Conservation (phyloP, 257 asterid genomes). For the Ajuga chamaepitys region DNA sequence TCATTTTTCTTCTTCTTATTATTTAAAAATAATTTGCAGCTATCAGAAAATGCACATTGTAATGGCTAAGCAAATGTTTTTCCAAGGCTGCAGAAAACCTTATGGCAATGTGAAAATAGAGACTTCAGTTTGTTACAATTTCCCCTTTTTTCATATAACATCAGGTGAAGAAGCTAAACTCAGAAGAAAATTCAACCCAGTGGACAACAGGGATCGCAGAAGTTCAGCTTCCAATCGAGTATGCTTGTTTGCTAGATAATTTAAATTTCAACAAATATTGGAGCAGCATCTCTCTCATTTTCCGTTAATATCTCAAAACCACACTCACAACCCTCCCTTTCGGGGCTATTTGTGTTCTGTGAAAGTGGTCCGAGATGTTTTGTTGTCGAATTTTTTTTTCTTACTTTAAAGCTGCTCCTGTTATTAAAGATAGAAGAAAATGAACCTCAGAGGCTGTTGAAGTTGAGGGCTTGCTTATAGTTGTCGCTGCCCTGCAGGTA, state of each 20-base stretch:
- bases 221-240: constrained; percentile 98
- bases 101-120: constrained; percentile 3
- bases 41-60: neutral
- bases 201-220: constrained; percentile 99
- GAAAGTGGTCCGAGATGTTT: constrained; percentile 8
- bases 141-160: neutral
- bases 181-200: constrained; percentile 94
- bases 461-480: constrained; percentile 13
- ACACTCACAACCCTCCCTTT: neutral
- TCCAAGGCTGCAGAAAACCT: neutral
- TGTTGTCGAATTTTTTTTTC: neutral
- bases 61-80: neutral
- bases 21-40: neutral
- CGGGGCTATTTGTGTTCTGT: neutral
- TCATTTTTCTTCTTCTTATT: neutral
- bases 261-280: neutral
- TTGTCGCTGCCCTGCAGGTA: constrained; percentile 39
- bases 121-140: neutral
- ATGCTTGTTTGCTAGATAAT: constrained; percentile 16
- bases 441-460: neutral
- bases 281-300: neutral
- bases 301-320: neutral
- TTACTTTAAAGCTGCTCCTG: neutral
- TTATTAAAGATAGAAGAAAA: neutral
- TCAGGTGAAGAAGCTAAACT: constrained; percentile 84